These are phyloP conservation scores for Cladosporium colombiae DNA, from an alignment of 2,329 filamentous ascomycete species.

Conservation along the genomic window DNA sequence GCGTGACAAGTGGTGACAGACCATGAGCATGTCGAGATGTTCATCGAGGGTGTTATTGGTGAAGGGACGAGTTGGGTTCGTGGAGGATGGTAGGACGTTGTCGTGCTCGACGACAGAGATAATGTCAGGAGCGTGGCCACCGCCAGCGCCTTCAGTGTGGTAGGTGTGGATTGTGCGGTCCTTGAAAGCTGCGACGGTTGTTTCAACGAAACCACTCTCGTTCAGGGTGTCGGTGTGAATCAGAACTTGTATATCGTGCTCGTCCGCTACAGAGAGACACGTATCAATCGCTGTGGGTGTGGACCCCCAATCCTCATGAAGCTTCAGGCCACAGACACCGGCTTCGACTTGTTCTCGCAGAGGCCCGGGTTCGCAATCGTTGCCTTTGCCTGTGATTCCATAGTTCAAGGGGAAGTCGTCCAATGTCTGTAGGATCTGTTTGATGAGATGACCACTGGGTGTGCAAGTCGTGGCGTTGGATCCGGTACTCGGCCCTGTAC, in stretches of 20 bases:
- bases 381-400: slow-evolving; percentile 91
- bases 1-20: slow-evolving; percentile 89
- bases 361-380: slow-evolving; percentile 70
- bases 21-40: slow-evolving; percentile 98
- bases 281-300: slow-evolving; percentile 90
- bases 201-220: slow-evolving; percentile 95
- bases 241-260: slow-evolving; percentile 87
- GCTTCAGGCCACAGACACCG: slow-evolving; percentile 85
- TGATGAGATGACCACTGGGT: slow-evolving; percentile 78
- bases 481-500: slow-evolving; percentile 88
- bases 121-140: slow-evolving; percentile 93
- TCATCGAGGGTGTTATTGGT: slow-evolving; percentile 93
- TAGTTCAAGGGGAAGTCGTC: slow-evolving; percentile 82
- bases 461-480: slow-evolving; percentile 94
- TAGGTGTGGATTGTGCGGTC: slow-evolving; percentile 91
- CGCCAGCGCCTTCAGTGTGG: slow-evolving; percentile 93
- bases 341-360: slow-evolving; percentile 79
- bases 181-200: slow-evolving; percentile 83
- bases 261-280: slow-evolving; percentile 78
- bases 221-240: slow-evolving; percentile 97
- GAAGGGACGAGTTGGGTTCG: slow-evolving; percentile 88
- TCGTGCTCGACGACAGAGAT: slow-evolving; percentile 86
- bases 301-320: slow-evolving; percentile 94
- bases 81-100: slow-evolving; percentile 87
- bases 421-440: slow-evolving; percentile 85